Evolutionary conservation across 108 stramenopile species (phyloP), one percentile per base, ranked within the genome.

Genomic region (Pseudonitzschia delicatissima): DNA sequence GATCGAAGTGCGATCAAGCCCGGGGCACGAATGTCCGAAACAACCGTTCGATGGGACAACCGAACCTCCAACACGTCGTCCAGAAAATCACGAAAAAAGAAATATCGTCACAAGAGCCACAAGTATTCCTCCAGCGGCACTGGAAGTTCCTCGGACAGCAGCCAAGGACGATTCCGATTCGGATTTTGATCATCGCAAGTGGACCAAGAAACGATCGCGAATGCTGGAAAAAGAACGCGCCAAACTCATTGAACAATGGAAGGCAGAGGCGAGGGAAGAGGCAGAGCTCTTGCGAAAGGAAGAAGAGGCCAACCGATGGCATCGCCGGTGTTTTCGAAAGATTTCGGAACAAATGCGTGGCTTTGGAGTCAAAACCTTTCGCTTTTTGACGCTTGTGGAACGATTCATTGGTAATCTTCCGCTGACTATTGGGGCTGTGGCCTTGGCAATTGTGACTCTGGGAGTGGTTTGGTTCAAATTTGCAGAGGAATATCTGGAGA

Each of bases 381-480:
- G 67, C n/a, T 76, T 68, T 13, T n/a, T 87, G 40, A 58, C 72
- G 18, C 28, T 27, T 68, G 64, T 68, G 52, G 71, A 87, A 78
- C 65, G 78, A n/a, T 84, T 87, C 32, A 73, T 91, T 66, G 77
- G 78, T 32, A 91, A 91, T 62, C 75, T 91, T 62, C 90, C 90
- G 35, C 62, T 82, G 6, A 80, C 86, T 29, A 84, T 91, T 33
- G 84, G 86, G 35, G 86, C 83, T 17, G 71, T 91, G 52, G 90
- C 87, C 3, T 60, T 91, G 45, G 83, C 87, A 25, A 74, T 82
- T 61, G 81, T 67, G 9, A 79, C 79, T 0, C 66, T 91, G 23
- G 90, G 90, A 9, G 83, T 91, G 8, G 90, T 85, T 26, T 91
- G 90, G 90, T 91, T 91, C 73, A 88, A 88, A 58, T 86, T 87